These are phyloP conservation scores for Teunomyces funiuensis DNA, from an alignment of 805 yeast genomes.

Conservation along the genomic window DNA sequence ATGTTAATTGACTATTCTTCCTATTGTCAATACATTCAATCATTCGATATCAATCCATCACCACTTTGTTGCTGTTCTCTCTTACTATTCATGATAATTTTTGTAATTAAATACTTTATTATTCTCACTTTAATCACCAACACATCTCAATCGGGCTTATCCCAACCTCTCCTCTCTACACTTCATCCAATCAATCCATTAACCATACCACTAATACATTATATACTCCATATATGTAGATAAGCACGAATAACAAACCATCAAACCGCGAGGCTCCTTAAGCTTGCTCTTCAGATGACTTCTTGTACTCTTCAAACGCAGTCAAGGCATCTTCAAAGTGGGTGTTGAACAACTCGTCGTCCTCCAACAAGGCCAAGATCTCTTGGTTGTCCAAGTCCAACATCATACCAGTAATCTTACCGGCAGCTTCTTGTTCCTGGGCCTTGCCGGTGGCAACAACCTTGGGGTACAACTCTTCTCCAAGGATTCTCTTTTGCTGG, in stretches of 20 bases:
- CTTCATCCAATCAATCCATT: constrained; percentile 22
- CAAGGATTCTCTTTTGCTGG: constrained; percentile 95
- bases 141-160: no score
- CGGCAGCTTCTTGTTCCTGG: constrained; percentile 91
- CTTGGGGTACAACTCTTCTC: constrained; percentile 95
- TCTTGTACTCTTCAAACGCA: constrained; percentile 91
- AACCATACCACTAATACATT: constrained; percentile 20
- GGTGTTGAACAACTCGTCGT: constrained; percentile 83
- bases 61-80: no score
- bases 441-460: constrained; percentile 84
- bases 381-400: constrained; percentile 92
- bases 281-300: constrained; percentile 39
- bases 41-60: no score
- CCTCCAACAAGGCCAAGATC: constrained; percentile 83
- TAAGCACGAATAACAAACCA: constrained; percentile 10
- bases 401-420: constrained; percentile 98
- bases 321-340: constrained; percentile 92
- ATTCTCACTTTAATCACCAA: no score
- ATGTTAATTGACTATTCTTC: no score
- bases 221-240: constrained; percentile 21
- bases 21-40: no score
- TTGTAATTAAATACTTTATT: no score
- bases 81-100: no score
- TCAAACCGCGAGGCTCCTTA: constrained; percentile 15
- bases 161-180: no score